A percentile compares a stretch with the other conserved stretches of the same genome.
Conservation (phyloP, 495 filamentous ascomycete species). For the Clavariopsis aquatica region DNA sequence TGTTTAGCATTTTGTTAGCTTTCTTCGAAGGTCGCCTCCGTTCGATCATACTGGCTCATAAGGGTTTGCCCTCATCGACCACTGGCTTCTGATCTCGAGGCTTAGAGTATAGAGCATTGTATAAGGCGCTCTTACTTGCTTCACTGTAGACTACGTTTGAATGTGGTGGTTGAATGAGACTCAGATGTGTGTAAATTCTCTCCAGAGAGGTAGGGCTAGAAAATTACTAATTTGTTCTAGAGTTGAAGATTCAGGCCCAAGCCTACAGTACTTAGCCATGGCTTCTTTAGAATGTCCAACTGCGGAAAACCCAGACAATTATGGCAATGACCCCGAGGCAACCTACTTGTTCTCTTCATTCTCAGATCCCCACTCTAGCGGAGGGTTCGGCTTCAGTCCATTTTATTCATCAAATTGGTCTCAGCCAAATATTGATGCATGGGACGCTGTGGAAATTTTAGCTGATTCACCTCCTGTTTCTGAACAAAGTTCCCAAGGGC, state of each 20-base stretch:
- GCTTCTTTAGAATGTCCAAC: neutral
- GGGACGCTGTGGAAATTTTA: neutral
- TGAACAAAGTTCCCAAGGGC: neutral
- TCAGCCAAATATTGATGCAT: neutral
- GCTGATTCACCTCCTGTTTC: slow-evolving; percentile 1
- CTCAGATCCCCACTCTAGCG: neutral
- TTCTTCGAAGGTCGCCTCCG: neutral
- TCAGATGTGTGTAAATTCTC: neutral
- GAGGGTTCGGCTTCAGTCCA: neutral
- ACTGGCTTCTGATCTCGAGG: neutral
- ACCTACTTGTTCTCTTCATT: neutral
- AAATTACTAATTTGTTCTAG: neutral
- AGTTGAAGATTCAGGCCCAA: neutral
- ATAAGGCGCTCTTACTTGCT: neutral
- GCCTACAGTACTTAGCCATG: too few relatives aligned
- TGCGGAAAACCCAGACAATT: neutral
- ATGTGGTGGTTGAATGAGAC: neutral
- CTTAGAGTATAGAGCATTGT: neutral
- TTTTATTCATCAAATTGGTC: neutral
- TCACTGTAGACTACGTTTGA: neutral
- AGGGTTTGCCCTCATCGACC: neutral
- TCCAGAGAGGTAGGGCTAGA: too few relatives aligned
- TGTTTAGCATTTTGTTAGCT: neutral
- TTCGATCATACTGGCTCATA: neutral
- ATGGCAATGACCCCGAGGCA: neutral